Conservation (phyloP, 495 filamentous ascomycete species). For the Melanomma pulvis-pyrius region DNA sequence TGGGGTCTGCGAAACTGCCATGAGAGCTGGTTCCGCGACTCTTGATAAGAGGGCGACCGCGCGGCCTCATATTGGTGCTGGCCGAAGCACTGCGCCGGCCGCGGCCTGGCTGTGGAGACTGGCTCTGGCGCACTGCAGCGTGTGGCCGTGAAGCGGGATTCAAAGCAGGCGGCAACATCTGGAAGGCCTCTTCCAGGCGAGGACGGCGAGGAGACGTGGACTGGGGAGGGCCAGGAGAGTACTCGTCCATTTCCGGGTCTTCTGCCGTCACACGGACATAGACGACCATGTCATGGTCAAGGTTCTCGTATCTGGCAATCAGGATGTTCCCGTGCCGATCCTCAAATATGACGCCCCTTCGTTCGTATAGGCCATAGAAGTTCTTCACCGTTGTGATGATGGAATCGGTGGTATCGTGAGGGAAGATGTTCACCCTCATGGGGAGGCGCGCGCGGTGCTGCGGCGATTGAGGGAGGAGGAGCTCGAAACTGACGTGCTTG, state of each 20-base stretch:
- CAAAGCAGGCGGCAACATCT: constrained; percentile 53
- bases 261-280: constrained; percentile 87
- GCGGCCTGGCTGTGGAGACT: constrained; percentile 73
- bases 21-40: constrained; percentile 70
- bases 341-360: constrained; percentile 85
- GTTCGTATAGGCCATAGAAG: constrained; percentile 90
- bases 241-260: constrained; percentile 26
- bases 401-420: constrained; percentile 92
- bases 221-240: constrained; percentile 23
- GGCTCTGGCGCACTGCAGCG: constrained; percentile 73
- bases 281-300: constrained; percentile 83
- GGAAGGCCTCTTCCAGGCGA: constrained; percentile 44
- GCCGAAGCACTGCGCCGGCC: constrained; percentile 80
- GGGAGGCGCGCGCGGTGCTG: constrained; percentile 78
- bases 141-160: constrained; percentile 66
- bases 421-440: constrained; percentile 87
- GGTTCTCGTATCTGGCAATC: constrained; percentile 94
- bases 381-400: constrained; percentile 97
- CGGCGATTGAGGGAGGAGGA: constrained; percentile 73
- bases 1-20: constrained; percentile 59
- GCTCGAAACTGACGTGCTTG: constrained; percentile 63
- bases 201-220: constrained; percentile 45
- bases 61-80: constrained; percentile 59
- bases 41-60: constrained; percentile 66
- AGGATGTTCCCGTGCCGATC: constrained; percentile 82